These are phyloP conservation scores for Isabelozyma gotoi DNA, from an alignment of 805 yeast genomes.

Conservation along the genomic window DNA sequence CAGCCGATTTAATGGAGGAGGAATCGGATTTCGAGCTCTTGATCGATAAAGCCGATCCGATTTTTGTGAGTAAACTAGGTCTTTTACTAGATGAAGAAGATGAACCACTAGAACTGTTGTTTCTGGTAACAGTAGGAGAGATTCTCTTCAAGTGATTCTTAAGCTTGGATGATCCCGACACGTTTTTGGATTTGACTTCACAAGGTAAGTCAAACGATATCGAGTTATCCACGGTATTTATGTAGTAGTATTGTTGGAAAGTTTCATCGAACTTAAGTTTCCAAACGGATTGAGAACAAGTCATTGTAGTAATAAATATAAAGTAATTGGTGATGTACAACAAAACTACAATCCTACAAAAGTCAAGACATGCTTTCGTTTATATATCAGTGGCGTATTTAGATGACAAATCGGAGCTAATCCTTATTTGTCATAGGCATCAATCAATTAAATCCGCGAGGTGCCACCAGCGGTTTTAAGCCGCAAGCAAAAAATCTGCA, in stretches of 20 bases:
- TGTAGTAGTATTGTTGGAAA: slow-evolving; percentile 40
- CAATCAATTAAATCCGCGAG: background rate
- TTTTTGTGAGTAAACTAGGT: slow-evolving; percentile 4
- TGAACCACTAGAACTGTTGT: slow-evolving; percentile 1
- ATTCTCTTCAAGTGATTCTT: background rate
- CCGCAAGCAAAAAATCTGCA: background rate
- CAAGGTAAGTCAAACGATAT: slow-evolving; percentile 46
- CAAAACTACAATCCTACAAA: background rate
- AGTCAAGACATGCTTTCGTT: background rate
- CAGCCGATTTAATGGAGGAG: background rate
- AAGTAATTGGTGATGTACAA: too few species aligned
- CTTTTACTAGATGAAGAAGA: slow-evolving; percentile 1
- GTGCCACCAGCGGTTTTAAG: background rate
- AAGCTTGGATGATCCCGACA: background rate
- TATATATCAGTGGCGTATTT: background rate
- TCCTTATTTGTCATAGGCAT: background rate
- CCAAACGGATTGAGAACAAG: slow-evolving; percentile 9
- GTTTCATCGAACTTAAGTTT: slow-evolving; percentile 32
- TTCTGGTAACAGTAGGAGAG: background rate
- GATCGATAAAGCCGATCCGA: slow-evolving; percentile 11
- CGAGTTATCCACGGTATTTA: slow-evolving; percentile 30
- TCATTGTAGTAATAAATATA: background rate
- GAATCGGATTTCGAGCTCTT: slow-evolving; percentile 9
- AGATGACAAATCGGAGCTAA: background rate
- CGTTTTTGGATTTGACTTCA: slow-evolving; percentile 31